A percentile compares a stretch with the other conserved stretches of the same genome.
Evolutionary conservation across 2,329 filamentous ascomycete species (phyloP).

Genomic region (Talaromyces sp.): DNA sequence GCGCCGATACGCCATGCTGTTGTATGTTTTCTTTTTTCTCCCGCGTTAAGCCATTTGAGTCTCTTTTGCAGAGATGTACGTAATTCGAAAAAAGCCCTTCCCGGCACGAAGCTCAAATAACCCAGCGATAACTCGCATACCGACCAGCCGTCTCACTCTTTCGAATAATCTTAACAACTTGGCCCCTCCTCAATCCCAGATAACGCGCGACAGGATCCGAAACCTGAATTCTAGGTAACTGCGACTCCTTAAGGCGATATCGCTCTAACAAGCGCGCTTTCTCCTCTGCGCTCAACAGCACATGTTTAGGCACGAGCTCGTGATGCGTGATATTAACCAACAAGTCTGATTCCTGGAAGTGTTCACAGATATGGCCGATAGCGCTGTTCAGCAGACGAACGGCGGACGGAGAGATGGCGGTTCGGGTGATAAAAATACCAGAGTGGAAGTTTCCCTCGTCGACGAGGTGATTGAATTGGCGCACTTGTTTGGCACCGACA

Average conservation of each 20-base stretch:
- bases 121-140: constrained; percentile 90
- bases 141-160: constrained; percentile 92
- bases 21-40: not conserved
- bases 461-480: constrained; percentile 80
- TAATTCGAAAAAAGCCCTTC: not conserved
- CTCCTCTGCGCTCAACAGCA: constrained; percentile 84
- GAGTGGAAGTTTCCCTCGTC: constrained; percentile 77
- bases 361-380: constrained; percentile 78
- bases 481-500: constrained; percentile 89
- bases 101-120: constrained; percentile 34
- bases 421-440: constrained; percentile 84
- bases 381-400: constrained; percentile 80
- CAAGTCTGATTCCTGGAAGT: constrained; percentile 92
- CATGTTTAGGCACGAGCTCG: constrained; percentile 90
- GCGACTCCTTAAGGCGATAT: constrained; percentile 95
- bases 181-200: constrained; percentile 80
- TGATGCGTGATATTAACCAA: constrained; percentile 98
- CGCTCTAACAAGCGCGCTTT: constrained; percentile 79
- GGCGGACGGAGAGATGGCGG: constrained; percentile 77
- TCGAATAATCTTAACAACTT: constrained; percentile 98
- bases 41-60: too few species aligned
- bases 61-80: not conserved
- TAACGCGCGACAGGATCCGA: constrained; percentile 92
- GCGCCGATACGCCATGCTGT: constrained; percentile 6
- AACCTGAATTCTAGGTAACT: constrained; percentile 85